A percentile compares a stretch with the other conserved stretches of the same genome.
These are phyloP conservation scores for Drechslera avenae DNA, from an alignment of 2,329 filamentous ascomycete species.

Conservation along the genomic window DNA sequence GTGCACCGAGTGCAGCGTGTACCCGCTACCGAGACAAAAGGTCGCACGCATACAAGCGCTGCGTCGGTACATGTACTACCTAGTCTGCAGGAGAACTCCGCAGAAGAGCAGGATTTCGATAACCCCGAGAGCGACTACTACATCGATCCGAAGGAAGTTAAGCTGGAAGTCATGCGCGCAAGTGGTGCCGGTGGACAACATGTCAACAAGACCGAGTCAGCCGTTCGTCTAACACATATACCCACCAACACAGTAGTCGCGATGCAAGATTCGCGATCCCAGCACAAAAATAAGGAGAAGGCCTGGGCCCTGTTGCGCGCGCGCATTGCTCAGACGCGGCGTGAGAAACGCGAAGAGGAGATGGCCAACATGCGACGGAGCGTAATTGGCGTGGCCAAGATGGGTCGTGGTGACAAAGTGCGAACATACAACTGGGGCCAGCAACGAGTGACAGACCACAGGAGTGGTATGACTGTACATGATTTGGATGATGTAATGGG, in stretches of 20 bases:
- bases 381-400: slow-evolving; percentile 76
- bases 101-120: slow-evolving; percentile 65
- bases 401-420: slow-evolving; percentile 92
- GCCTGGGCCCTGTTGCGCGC: slow-evolving; percentile 87
- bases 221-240: slow-evolving; percentile 87
- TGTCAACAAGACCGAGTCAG: slow-evolving; percentile 97
- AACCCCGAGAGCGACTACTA: slow-evolving; percentile 93
- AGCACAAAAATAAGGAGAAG: slow-evolving; percentile 83
- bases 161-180: slow-evolving; percentile 86
- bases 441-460: slow-evolving; percentile 86
- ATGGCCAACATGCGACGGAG: slow-evolving; percentile 74
- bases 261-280: slow-evolving; percentile 91
- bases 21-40: slow-evolving; percentile 87
- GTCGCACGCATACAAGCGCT: slow-evolving; percentile 90
- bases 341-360: slow-evolving; percentile 84
- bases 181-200: slow-evolving; percentile 94
- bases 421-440: slow-evolving; percentile 84
- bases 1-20: slow-evolving; percentile 95
- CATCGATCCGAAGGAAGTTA: slow-evolving; percentile 81
- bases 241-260: slow-evolving; percentile 85
- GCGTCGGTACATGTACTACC: slow-evolving; percentile 92
- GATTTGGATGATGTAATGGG: slow-evolving; percentile 80
- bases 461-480: slow-evolving; percentile 78
- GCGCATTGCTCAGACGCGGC: slow-evolving; percentile 76
- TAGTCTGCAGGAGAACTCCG: slow-evolving; percentile 68